phyloP scores from a whole-genome alignment of 2,329 filamentous ascomycete genomes.

The Cladophialophora immunda region DNA sequence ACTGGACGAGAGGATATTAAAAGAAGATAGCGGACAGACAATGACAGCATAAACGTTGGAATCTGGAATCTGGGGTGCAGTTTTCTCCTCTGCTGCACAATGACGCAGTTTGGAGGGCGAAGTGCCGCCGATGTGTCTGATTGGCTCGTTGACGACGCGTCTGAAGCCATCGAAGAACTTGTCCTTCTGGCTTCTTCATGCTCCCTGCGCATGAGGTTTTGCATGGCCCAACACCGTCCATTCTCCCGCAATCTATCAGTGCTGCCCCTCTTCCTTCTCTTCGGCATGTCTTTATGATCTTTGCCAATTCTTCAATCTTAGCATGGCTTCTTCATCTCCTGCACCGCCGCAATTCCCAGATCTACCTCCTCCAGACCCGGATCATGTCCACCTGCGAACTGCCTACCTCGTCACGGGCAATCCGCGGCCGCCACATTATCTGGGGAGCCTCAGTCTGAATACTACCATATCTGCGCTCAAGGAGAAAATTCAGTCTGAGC shows the following conservation, averaged over 20 bases:
- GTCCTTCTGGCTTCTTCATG: background rate
- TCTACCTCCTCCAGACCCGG: constrained; percentile 14
- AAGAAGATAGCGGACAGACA: background rate
- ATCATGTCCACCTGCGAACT: constrained; percentile 38
- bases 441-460: constrained; percentile 48
- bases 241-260: background rate
- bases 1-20: constrained; percentile 5
- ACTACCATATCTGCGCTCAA: constrained; percentile 64
- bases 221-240: background rate
- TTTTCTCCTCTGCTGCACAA: constrained; percentile 24
- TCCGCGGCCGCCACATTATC: constrained; percentile 35
- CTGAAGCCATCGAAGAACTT: background rate
- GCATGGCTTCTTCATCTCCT: constrained; percentile 8
- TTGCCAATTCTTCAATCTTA: background rate
- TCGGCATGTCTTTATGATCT: background rate
- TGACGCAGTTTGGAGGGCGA: constrained; percentile 17
- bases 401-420: constrained; percentile 39
- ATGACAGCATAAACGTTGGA: background rate
- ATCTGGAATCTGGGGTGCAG: background rate
- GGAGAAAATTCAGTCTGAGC: constrained; percentile 57
- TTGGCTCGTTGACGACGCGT: constrained; percentile 10
- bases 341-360: background rate
- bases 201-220: too few species aligned
- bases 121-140: background rate
- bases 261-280: background rate